These are phyloP conservation scores for Monilinia fructicola DNA, from an alignment of 2,329 filamentous ascomycete genomes.

Conservation along the genomic window DNA sequence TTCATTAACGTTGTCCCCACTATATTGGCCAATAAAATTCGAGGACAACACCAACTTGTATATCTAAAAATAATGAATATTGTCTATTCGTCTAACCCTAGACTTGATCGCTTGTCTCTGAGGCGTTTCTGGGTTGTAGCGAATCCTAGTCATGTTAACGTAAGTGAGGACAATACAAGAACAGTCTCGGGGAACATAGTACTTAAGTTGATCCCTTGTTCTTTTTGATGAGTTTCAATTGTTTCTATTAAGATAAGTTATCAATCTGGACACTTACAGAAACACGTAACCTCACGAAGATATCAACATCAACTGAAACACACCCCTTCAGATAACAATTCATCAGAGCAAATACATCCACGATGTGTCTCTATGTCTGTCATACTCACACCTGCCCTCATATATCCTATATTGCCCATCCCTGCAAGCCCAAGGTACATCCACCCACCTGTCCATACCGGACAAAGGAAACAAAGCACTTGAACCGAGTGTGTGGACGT, in stretches of 20 bases:
- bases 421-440: neutral
- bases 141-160: no score
- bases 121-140: no score
- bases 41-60: no score
- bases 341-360: neutral
- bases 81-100: no score
- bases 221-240: neutral
- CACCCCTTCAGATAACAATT: no score
- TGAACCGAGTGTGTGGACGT: neutral
- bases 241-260: neutral
- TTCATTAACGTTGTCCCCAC: no score
- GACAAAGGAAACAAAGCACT: neutral
- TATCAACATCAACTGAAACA: neutral
- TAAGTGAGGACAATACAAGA: neutral
- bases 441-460: neutral
- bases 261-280: neutral
- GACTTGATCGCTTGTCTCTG: no score
- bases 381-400: constrained; percentile 1
- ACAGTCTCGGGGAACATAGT: neutral
- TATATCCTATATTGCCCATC: neutral
- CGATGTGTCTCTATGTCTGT: constrained; percentile 8
- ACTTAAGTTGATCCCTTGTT: neutral
- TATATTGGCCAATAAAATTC: no score
- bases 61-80: no score
- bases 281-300: neutral